Percentiles rank a stretch among this genome's conserved stretches.
Evolutionary conservation across 305 asterid genomes (phyloP).

Genomic region (Fraxinus xanthoxyloides): DNA sequence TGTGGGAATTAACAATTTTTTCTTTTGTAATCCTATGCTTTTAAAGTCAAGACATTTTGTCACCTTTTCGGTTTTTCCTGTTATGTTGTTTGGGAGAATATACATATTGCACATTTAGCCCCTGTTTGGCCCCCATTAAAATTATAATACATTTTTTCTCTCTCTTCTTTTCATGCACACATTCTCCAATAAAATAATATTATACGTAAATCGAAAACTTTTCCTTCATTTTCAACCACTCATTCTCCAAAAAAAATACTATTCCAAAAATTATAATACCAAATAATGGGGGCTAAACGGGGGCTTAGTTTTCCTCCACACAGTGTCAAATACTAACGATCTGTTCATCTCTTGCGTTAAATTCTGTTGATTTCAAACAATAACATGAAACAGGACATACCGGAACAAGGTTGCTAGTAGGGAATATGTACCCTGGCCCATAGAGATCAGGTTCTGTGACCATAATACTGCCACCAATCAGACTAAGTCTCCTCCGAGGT

Average conservation of each 20-base stretch:
- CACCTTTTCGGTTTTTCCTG: not conserved
- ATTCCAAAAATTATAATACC: no score
- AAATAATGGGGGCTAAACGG: not conserved
- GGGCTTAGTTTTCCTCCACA: conserved; percentile 5
- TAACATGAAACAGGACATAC: conserved; percentile 62
- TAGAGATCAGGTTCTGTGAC: conserved; percentile 85
- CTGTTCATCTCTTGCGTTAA: conserved; percentile 4
- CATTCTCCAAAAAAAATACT: no score
- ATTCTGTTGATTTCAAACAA: conserved; percentile 1
- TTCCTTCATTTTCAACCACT: no score
- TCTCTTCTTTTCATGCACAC: not conserved
- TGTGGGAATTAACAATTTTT: not conserved
- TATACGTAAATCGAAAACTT: no score
- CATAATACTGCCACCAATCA: conserved; percentile 63
- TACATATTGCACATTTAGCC: not conserved
- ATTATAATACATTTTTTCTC: not conserved
- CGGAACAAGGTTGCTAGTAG: conserved; percentile 83
- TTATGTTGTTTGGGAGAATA: not conserved
- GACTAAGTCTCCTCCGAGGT: conserved; percentile 94
- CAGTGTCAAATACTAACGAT: conserved; percentile 11
- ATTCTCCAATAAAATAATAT: no score
- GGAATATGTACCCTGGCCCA: conserved; percentile 83
- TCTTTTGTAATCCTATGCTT: not conserved
- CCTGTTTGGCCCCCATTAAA: not conserved
- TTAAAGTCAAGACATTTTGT: not conserved